Evolutionary conservation across 495 filamentous ascomycete species (phyloP), one percentile per base, ranked within the genome.

Genomic region (Apiosordaria backusii): DNA sequence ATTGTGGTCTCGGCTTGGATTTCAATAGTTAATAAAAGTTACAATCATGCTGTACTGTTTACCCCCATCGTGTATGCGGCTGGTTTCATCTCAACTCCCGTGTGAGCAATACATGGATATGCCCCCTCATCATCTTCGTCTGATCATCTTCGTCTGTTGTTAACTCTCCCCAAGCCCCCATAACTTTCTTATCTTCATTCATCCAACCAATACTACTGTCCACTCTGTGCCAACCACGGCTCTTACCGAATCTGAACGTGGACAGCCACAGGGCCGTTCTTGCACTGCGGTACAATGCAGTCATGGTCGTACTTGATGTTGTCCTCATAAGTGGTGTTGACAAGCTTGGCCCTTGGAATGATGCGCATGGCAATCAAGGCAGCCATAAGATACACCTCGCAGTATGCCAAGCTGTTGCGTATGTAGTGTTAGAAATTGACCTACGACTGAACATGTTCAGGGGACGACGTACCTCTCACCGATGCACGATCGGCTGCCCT

Each of bases 401-500:
- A 73, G 60, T 76, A 73, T 9, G 74, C 75, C 53, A 77, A 63
- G n/a, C 75, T 77, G 22, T 63, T 5, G 13, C 21, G 53, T 4
- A n/a, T n/a, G n/a, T n/a, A n/a, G 45, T 1, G 50, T 13, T 5
- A 50, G 29, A 29, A 45, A n/a, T n/a, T n/a, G n/a, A n/a, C n/a
- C n/a, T n/a, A n/a, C n/a, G n/a, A n/a, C n/a, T n/a, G n/a, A n/a
- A n/a, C n/a, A n/a, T n/a, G 40, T 10, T 29, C 23, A 35, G n/a
- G 26, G 58, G 7, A 3, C 5, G n/a, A 68, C 71, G 67, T 60
- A 77, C 77, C 83, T 81, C 50, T 83, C 84, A 1, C 83, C 85
- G 26, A 88, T 67, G 62, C 84, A 87, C 22, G 71, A 70, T 52
- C 85, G 67, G 1, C 72, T 76, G 2, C 85, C 83, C 68, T 79